Evolutionary conservation across 352 stramenopile genomes (phyloP), one percentile per base, ranked within the genome.

Genomic region (Aphanomyces stellatus): DNA sequence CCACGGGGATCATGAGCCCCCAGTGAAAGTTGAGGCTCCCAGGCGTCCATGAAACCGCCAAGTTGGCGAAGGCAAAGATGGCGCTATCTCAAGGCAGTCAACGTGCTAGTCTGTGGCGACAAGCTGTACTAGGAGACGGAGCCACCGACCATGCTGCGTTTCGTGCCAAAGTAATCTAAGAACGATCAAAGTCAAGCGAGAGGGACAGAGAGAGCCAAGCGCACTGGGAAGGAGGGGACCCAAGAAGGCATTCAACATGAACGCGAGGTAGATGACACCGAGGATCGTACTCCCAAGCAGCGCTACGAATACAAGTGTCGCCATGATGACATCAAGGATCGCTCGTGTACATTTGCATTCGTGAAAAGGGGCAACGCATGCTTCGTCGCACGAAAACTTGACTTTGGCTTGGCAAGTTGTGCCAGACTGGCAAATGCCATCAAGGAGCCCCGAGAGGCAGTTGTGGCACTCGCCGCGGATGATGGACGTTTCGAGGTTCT

Each of bases 371-470:
- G 55, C 55, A 13, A 34, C 55, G 24, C 55, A 63, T 6, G 30
- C 30, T 53, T 63, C 19, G 19, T 53, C 55, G 55, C 55, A 63
- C 22, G 55, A 48, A 51, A 63, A 55, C 27, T 63, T 3, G 7
- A 63, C 24, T 49, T 51, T 63, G 35, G n/a, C 28, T 51, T 48
- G 15, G 41, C 55, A 53, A 10, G 51, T n/a, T 6, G 4, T 56
- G 24, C 41, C 55, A 22, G 41, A 19, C 30, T 63, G 55, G 55
- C 55, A 63, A 25, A 63, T 63, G 4, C 55, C 55, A 63, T 63
- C 35, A 3, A 63, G 7, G 3, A 7, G n/a, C 19, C 35, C 30
- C 5, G 4, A 5, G 10, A 35, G 4, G 27, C 35, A 62, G 59
- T n/a, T n/a, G 8, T 48, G 35, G 30, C 30, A 62, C 25, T 48